Base-by-base conservation (phyloP, 768 basidiomycete species). In the Astraeus odoratus region DNA sequence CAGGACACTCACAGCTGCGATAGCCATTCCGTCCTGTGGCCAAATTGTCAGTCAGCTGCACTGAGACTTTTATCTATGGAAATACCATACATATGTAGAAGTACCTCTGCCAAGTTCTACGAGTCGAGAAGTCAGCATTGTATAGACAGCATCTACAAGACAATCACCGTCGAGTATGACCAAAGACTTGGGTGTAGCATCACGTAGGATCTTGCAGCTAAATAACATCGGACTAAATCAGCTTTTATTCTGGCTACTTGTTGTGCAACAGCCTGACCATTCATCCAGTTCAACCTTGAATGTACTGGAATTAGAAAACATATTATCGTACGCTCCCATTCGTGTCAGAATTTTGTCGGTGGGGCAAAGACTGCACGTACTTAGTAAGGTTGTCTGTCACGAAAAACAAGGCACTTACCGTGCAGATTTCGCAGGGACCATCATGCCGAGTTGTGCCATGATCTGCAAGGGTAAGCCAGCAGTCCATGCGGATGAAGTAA, bases 221-320 rank as follows among this genome's bases (percentile, higher is more conserved):
- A 22, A 13, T 13, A 18, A 29, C 16, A 13, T 15, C n/a, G 18
- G n/a, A 33, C 46, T 49, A 36, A 48, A n/a, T n/a, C n/a, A n/a
- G n/a, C n/a, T n/a, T 19, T 34, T 19, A 25, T 5, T 19, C 13
- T 33, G n/a, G 7, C 35, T 19, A 30, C 29, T 35, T 12, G 20
- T 3, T 1, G 43, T 22, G 18, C 20, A 2, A 5, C 29, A 49
- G 51, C 64, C 33, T 54, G n/a, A 92, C 91, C 91, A 91, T 77
- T 99, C 96, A 60, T 98, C 96, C 46, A 99, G 71, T 61, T 99
- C 96, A 18, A 99, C 96, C 62, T 97, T 96, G 77, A 98, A 99
- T 0, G 95, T 97, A 65, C 90, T 92, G 1, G 92, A 78, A 54
- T 90, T 83, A 2, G 87, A 83, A 64, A 93, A 94, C 86, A 95